Percentiles rank a stretch among this genome's conserved stretches.
Evolutionary conservation across 768 basidiomycete species (phyloP).

Genomic region (Trametes sanguinea): DNA sequence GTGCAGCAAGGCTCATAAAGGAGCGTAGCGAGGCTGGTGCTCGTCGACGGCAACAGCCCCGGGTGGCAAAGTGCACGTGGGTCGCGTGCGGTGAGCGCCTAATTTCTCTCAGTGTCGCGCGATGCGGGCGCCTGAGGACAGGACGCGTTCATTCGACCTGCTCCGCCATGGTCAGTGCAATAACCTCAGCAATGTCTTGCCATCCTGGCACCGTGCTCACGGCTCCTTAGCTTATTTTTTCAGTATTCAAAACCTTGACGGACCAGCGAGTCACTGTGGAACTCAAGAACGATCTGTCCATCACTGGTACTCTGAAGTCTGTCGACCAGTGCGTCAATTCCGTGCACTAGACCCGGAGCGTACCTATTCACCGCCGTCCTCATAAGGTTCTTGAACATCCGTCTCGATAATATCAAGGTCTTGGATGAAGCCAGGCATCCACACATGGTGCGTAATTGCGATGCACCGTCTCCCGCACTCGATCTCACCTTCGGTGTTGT

Average conservation of each 20-base stretch:
- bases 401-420: constrained; percentile 91
- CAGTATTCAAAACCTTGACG: constrained; percentile 98
- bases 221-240: constrained; percentile 77
- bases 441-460: constrained; percentile 75
- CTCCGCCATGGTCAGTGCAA: constrained; percentile 8
- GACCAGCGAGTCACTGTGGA: constrained; percentile 97
- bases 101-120: background rate
- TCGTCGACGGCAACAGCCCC: no score
- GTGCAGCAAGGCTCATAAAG: no score
- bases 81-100: background rate
- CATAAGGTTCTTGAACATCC: constrained; percentile 88
- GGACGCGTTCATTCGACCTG: background rate
- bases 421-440: constrained; percentile 92
- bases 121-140: background rate
- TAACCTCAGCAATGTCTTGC: no score
- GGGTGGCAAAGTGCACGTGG: background rate
- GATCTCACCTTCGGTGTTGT: background rate
- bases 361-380: background rate
- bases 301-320: constrained; percentile 93
- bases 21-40: no score
- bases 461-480: no score
- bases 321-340: constrained; percentile 84
- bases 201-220: background rate
- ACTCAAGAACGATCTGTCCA: constrained; percentile 97
- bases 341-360: background rate